Conservation (phyloP, 1,139 yeast species). For the Candida pseudocylindracea region DNA sequence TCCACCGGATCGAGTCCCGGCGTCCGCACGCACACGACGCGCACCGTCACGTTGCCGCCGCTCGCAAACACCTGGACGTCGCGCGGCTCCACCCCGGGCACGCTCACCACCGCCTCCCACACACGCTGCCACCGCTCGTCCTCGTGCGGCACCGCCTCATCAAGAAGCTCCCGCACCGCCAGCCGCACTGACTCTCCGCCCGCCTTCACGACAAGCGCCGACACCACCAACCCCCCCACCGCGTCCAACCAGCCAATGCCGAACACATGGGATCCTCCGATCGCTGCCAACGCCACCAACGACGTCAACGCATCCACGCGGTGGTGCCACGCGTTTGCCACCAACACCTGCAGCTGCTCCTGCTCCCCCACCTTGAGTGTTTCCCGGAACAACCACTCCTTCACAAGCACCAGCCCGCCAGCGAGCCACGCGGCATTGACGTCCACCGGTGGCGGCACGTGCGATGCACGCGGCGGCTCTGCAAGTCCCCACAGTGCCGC, state of each 20-base stretch:
- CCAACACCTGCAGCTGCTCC: slow-evolving; percentile 69
- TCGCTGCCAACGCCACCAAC: slow-evolving; percentile 72
- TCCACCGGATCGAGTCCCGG: no score
- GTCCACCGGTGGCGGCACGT: slow-evolving; percentile 20
- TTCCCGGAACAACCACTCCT: slow-evolving; percentile 69
- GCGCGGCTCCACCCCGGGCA: no score
- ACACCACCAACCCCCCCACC: slow-evolving; percentile 74
- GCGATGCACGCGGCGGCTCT: slow-evolving; percentile 4
- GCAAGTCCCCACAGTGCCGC: slow-evolving; percentile 3
- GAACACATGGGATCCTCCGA: slow-evolving; percentile 63
- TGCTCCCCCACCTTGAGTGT: slow-evolving; percentile 60
- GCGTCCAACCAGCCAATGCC: slow-evolving; percentile 74
- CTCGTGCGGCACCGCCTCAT: no score
- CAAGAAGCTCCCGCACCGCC: no score
- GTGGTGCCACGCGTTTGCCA: slow-evolving; percentile 98
- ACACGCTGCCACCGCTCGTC: no score
- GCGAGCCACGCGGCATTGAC: slow-evolving; percentile 96
- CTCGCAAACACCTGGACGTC: no score
- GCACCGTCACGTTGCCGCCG: no score
- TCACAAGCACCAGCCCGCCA: slow-evolving; percentile 61
- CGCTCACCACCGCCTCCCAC: no score
- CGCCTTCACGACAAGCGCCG: slow-evolving; percentile 60
- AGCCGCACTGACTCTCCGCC: slow-evolving; percentile 22
- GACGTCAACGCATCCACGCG: slow-evolving; percentile 91
- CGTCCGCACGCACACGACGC: no score